A percentile compares a stretch with the other conserved stretches of the same genome.
These are phyloP conservation scores for Lentinula detonsa DNA, from an alignment of 768 basidiomycete genomes.

Conservation along the genomic window DNA sequence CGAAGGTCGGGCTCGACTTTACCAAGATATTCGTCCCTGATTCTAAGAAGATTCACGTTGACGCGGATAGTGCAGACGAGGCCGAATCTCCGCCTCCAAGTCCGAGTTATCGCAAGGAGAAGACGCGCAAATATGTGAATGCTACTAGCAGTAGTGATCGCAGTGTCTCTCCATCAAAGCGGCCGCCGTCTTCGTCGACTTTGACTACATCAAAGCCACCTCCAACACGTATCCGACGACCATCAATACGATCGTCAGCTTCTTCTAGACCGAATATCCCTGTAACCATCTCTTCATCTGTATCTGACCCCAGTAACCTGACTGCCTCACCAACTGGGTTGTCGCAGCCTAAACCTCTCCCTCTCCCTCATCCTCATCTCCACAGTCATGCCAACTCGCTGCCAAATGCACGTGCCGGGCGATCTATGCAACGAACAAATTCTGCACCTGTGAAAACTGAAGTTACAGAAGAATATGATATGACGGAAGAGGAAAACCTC, in stretches of 20 bases:
- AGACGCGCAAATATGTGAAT: slow-evolving; percentile 21
- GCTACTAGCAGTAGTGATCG: slow-evolving; percentile 13
- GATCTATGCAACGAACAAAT: slow-evolving; percentile 5
- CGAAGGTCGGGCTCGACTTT: slow-evolving; percentile 69
- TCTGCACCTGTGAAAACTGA: slow-evolving; percentile 21
- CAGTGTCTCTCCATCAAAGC: slow-evolving; percentile 16
- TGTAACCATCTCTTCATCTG: slow-evolving; percentile 25
- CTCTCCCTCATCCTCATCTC: slow-evolving; percentile 40
- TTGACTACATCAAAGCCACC: slow-evolving; percentile 19
- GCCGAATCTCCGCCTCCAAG: slow-evolving; percentile 35
- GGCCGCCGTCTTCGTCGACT: slow-evolving; percentile 18
- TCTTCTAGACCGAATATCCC: background rate
- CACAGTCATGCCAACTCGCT: slow-evolving; percentile 12
- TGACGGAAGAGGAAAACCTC: slow-evolving; percentile 76
- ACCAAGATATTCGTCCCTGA: slow-evolving; percentile 70
- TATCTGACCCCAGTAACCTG: slow-evolving; percentile 32
- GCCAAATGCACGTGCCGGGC: slow-evolving; percentile 16
- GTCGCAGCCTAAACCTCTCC: slow-evolving; percentile 21
- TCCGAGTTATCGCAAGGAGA: slow-evolving; percentile 43
- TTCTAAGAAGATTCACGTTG: slow-evolving; percentile 18
- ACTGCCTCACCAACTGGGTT: slow-evolving; percentile 9
- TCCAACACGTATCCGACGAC: slow-evolving; percentile 47
- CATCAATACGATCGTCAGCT: slow-evolving; percentile 44
- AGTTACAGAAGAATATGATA: slow-evolving; percentile 42
- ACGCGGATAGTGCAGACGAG: slow-evolving; percentile 19